Conservation (phyloP, 805 yeast genomes). For the Pichia manshurica region DNA sequence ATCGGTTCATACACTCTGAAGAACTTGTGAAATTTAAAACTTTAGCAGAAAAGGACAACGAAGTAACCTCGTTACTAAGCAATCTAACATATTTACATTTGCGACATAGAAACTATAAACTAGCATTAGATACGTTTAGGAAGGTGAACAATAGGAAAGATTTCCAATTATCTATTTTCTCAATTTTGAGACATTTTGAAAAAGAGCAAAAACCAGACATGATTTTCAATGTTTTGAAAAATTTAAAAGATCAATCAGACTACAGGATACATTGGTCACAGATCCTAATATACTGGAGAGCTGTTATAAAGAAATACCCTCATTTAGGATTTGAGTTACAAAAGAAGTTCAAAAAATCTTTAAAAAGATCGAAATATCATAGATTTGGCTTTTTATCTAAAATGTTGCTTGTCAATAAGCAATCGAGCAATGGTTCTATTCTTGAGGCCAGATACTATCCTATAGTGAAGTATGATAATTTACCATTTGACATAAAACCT, state of each 20-base stretch:
- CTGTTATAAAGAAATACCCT: constrained; percentile 19
- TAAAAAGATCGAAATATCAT: constrained; percentile 11
- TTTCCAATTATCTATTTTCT: constrained; percentile 12
- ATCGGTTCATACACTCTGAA: constrained; percentile 14
- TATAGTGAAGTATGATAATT: constrained; percentile 7
- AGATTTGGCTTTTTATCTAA: constrained; percentile 10
- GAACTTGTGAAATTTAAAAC: constrained; percentile 13
- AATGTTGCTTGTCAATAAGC: constrained; percentile 6
- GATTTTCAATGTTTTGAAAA: constrained; percentile 18
- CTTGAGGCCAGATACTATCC: constrained; percentile 11
- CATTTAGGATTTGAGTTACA: constrained; percentile 18
- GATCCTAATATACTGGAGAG: constrained; percentile 20
- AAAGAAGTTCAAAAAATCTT: constrained; percentile 10
- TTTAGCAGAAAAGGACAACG: constrained; percentile 11
- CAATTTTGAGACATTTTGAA: constrained; percentile 18
- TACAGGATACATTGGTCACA: constrained; percentile 18
- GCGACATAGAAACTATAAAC: constrained; percentile 14
- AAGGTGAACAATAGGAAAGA: constrained; percentile 6
- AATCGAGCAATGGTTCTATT: not conserved
- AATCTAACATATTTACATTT: constrained; percentile 19
- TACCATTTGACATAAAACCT: constrained; percentile 10
- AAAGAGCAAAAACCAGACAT: constrained; percentile 19
- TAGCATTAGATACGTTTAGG: constrained; percentile 9
- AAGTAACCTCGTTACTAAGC: constrained; percentile 8
- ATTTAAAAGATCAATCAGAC: constrained; percentile 25